phyloP scores from a whole-genome alignment of 225 moss, liverwort and hornwort genomes.

The Thuidium tamariscinum region DNA sequence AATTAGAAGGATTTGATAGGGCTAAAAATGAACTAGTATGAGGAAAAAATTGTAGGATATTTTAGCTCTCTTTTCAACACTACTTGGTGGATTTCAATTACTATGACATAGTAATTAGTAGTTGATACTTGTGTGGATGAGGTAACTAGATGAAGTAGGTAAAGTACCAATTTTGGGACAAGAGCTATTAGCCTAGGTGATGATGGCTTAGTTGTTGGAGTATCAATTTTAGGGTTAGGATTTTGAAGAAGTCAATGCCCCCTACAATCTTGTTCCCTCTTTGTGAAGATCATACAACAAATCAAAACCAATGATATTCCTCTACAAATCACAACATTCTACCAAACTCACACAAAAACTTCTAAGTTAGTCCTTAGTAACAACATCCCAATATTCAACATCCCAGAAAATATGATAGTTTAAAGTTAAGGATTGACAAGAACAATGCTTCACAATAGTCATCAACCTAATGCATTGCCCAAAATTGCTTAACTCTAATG shows the following conservation, averaged over 20 bases:
- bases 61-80: background rate
- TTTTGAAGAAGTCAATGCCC: rapidly evolving
- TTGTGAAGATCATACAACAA: background rate
- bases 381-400: background rate
- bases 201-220: no score
- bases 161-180: background rate
- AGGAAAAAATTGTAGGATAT: background rate
- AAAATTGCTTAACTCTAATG: background rate
- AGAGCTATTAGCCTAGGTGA: no score
- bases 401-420: background rate
- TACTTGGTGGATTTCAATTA: background rate
- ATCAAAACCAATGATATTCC: background rate
- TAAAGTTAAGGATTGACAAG: background rate
- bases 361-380: rapidly evolving
- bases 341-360: background rate
- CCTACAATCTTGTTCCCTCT: rapidly evolving
- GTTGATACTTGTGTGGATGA: rapidly evolving
- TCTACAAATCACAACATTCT: rapidly evolving
- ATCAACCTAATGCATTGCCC: background rate
- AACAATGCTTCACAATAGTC: background rate
- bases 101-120: background rate
- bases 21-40: rapidly evolving
- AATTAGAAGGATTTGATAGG: no score
- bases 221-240: background rate
- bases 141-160: rapidly evolving